Conservation (phyloP, 2,329 filamentous ascomycete species). For the Colletotrichum agaves region DNA sequence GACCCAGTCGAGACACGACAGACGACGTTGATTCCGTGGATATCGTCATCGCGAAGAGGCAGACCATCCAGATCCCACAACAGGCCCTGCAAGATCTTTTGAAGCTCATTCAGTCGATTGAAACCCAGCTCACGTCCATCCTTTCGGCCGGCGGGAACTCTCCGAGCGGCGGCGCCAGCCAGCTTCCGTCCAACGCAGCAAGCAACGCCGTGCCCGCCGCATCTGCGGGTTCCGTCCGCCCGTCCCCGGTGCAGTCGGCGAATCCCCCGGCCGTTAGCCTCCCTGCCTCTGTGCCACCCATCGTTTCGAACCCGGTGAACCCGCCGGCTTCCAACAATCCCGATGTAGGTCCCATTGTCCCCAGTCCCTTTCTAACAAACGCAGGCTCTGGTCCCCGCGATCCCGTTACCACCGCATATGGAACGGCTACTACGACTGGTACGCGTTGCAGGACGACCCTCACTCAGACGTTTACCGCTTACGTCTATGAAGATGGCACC, state of each 20-base stretch:
- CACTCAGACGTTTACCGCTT: slow-evolving; percentile 36
- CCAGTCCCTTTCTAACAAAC: slow-evolving; percentile 31
- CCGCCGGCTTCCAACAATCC: neutral
- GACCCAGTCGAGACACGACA: neutral
- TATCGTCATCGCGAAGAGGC: slow-evolving; percentile 19
- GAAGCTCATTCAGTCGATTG: slow-evolving; percentile 33
- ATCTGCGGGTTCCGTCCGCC: neutral
- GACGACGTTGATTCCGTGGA: slow-evolving; percentile 9
- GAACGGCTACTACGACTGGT: slow-evolving; percentile 21
- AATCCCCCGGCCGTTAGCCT: neutral
- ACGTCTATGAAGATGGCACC: slow-evolving; percentile 31
- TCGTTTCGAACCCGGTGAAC: neutral
- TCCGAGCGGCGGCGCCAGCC: slow-evolving; percentile 2
- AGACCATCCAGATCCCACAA: slow-evolving; percentile 15
- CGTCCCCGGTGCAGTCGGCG: slow-evolving; percentile 10
- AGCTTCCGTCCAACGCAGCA: slow-evolving; percentile 2
- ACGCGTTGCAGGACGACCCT: slow-evolving; percentile 35
- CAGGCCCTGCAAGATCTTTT: slow-evolving; percentile 26
- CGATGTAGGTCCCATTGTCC: slow-evolving; percentile 23
- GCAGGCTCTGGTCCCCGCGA: neutral
- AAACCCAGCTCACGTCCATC: slow-evolving; percentile 20
- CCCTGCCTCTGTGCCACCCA: neutral
- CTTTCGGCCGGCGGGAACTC: slow-evolving; percentile 14
- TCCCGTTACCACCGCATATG: slow-evolving; percentile 25
- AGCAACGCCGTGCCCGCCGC: slow-evolving; percentile 4